phyloP scores from a whole-genome alignment of 768 basidiomycete genomes.

The Tricholoma hemisulphureum region DNA sequence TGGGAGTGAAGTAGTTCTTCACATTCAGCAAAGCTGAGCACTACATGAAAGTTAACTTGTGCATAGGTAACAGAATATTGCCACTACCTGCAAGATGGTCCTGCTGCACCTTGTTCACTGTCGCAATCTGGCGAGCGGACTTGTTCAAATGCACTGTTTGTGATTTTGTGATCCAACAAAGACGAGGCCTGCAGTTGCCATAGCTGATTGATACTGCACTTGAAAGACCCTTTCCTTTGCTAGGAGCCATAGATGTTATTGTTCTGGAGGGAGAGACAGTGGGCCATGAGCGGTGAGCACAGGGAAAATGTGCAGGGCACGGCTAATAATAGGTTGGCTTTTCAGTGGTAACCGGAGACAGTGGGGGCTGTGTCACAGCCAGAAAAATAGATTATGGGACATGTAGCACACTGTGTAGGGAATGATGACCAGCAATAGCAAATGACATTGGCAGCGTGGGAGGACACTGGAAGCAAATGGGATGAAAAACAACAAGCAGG shows the following conservation, averaged over 20 bases:
- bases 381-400: neutral
- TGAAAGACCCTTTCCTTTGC: no score
- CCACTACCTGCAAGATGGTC: neutral
- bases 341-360: neutral
- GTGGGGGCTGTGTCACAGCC: neutral
- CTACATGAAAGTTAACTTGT: neutral
- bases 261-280: neutral
- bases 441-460: neutral
- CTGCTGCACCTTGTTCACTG: neutral
- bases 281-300: neutral
- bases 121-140: neutral
- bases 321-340: neutral
- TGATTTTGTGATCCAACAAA: neutral
- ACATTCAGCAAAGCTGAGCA: neutral
- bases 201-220: neutral
- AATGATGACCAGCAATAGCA: neutral
- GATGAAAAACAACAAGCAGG: neutral
- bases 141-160: neutral
- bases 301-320: neutral
- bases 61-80: neutral
- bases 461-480: neutral
- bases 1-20: neutral
- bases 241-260: neutral
- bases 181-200: neutral
- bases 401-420: neutral